Conservation (phyloP, 176 grass and related monocot species). For the Tillandsia leiboldiana region DNA sequence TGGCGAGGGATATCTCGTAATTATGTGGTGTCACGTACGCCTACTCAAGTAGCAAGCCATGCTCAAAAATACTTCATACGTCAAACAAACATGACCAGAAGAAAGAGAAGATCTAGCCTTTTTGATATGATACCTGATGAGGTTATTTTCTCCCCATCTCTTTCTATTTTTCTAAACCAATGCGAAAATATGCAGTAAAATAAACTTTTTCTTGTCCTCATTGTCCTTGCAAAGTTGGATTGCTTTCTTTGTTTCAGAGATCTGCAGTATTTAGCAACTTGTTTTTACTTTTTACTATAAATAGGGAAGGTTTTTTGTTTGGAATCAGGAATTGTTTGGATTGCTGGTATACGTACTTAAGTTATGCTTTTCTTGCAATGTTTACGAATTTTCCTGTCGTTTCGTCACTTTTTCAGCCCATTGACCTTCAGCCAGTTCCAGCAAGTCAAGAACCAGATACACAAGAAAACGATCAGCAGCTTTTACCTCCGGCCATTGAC, state of each 20-base stretch:
- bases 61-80: constrained; percentile 99
- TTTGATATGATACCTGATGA: constrained; percentile 93
- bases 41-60: constrained; percentile 97
- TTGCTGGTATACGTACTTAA: not conserved
- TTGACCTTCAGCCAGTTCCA: constrained; percentile 60
- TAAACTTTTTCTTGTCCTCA: not conserved
- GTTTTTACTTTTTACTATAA: no score
- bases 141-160: constrained; percentile 28
- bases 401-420: constrained; percentile 41
- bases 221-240: not conserved
- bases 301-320: not conserved
- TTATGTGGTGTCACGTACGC: constrained; percentile 91
- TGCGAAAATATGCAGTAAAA: not conserved
- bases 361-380: not conserved
- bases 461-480: constrained; percentile 43
- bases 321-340: not conserved
- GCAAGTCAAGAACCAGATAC: constrained; percentile 57
- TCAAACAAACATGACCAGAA: constrained; percentile 82
- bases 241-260: not conserved
- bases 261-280: no score
- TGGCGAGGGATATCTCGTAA: constrained; percentile 99
- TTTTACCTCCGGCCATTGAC: constrained; percentile 33
- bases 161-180: not conserved
- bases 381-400: not conserved
- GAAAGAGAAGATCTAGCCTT: constrained; percentile 94